These are phyloP conservation scores for Orbilia ellipsospora DNA, from an alignment of 2,329 filamentous ascomycete genomes.

Conservation along the genomic window DNA sequence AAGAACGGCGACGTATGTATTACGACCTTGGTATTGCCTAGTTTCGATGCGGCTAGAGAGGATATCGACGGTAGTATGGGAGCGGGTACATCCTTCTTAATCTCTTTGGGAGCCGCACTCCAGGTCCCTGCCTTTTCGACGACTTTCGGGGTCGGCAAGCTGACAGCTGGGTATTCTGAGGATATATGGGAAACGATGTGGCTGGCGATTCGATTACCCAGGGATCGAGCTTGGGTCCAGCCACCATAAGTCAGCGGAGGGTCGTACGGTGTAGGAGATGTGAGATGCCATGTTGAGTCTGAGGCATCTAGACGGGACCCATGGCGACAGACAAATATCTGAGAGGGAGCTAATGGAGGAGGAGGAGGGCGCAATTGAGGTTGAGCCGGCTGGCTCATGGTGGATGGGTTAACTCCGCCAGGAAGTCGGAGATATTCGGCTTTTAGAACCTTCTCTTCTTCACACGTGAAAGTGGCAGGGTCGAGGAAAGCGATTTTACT, in stretches of 20 bases:
- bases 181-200: slow-evolving; percentile 69
- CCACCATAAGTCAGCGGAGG: slow-evolving; percentile 94
- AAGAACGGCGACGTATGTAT: slow-evolving; percentile 81
- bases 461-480: slow-evolving; percentile 13
- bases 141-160: slow-evolving; percentile 42
- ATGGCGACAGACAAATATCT: slow-evolving; percentile 70
- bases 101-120: slow-evolving; percentile 40
- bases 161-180: slow-evolving; percentile 38
- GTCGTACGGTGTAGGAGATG: slow-evolving; percentile 93
- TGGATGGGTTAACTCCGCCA: not conserved
- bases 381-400: slow-evolving; percentile 17
- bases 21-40: slow-evolving; percentile 44
- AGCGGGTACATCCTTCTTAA: slow-evolving; percentile 5
- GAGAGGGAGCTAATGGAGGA: slow-evolving; percentile 54
- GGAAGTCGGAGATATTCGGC: slow-evolving; percentile 37
- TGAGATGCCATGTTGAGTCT: slow-evolving; percentile 93
- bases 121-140: slow-evolving; percentile 66
- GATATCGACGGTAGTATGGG: slow-evolving; percentile 64
- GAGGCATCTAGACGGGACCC: slow-evolving; percentile 93
- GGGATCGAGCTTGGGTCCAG: slow-evolving; percentile 84
- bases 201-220: slow-evolving; percentile 84
- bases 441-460: not conserved
- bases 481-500: not conserved
- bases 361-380: slow-evolving; percentile 12
- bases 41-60: slow-evolving; percentile 82